Evolutionary conservation across 2,329 filamentous ascomycete genomes (phyloP).

Genomic region (Aspergillus brunneoviolaceus): DNA sequence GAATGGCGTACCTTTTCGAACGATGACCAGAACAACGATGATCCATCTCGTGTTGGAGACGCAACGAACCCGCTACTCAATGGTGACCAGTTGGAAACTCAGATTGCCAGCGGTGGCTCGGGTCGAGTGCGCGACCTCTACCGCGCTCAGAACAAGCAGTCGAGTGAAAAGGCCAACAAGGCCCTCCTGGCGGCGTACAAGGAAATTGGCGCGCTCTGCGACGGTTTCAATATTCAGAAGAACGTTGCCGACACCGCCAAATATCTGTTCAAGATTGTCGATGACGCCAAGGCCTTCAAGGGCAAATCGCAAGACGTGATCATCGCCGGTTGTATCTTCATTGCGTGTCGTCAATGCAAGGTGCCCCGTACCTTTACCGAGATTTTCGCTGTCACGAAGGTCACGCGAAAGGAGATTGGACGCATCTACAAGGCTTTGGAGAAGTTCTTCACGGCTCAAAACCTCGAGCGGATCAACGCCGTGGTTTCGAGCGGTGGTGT

Average conservation of each 20-base stretch:
- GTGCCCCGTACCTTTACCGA: constrained; percentile 90
- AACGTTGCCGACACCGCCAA: constrained; percentile 87
- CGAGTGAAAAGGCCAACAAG: constrained; percentile 80
- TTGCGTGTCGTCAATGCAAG: constrained; percentile 86
- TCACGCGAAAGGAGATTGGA: constrained; percentile 96
- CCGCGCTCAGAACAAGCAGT: constrained; percentile 78
- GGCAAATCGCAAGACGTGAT: constrained; percentile 92
- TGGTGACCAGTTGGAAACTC: constrained; percentile 84
- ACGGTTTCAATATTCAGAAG: constrained; percentile 76
- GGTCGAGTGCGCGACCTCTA: constrained; percentile 72
- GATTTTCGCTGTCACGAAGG: constrained; percentile 88
- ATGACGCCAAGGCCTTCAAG: constrained; percentile 91
- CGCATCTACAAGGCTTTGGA: constrained; percentile 92
- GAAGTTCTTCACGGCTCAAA: constrained; percentile 76
- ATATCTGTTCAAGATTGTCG: constrained; percentile 90
- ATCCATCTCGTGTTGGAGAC: constrained; percentile 97
- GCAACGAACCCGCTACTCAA: constrained; percentile 86
- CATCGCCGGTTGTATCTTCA: constrained; percentile 95
- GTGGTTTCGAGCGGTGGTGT: constrained; percentile 53
- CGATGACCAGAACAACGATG: constrained; percentile 93
- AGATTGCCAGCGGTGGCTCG: constrained; percentile 78
- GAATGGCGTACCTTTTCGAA: constrained; percentile 99
- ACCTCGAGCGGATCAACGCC: constrained; percentile 56
- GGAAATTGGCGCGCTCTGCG: constrained; percentile 83
- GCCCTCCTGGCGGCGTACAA: constrained; percentile 77